Conservation (phyloP, 2,329 filamentous ascomycete genomes). For the Colletotrichum sp. region DNA sequence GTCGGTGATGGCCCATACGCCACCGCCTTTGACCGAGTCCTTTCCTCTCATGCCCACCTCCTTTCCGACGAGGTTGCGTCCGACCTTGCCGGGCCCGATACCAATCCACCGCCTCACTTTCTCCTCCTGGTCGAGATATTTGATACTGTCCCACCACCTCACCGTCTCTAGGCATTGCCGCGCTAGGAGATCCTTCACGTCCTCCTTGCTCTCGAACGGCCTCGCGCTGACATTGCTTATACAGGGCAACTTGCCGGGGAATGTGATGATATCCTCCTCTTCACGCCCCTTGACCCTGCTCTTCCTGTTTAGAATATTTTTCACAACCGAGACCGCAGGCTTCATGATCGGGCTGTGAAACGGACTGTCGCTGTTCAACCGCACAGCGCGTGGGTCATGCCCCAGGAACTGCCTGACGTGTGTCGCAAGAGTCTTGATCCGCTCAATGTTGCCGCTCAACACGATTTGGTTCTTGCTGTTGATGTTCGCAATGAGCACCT, state of each 20-base stretch:
- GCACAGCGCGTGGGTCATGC: conserved; percentile 87
- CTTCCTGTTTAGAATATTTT: conserved; percentile 65
- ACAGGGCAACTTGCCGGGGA: conserved; percentile 77
- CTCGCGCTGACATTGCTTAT: conserved; percentile 85
- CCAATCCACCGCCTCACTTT: conserved; percentile 87
- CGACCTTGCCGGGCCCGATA: conserved; percentile 92
- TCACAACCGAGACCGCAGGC: conserved; percentile 80
- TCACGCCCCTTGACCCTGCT: conserved; percentile 59
- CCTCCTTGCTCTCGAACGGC: conserved; percentile 74
- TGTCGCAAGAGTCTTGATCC: conserved; percentile 80
- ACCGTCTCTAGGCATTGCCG: conserved; percentile 91
- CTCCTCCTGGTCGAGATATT: conserved; percentile 83
- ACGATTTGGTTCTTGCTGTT: conserved; percentile 98
- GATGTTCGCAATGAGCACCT: conserved; percentile 91
- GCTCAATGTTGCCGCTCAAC: conserved; percentile 82
- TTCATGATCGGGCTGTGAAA: conserved; percentile 94
- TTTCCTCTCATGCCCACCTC: conserved; percentile 87
- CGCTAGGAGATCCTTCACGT: conserved; percentile 80
- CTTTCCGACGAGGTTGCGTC: conserved; percentile 90
- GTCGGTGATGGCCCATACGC: conserved; percentile 90
- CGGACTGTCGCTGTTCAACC: conserved; percentile 84
- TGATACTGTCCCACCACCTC: conserved; percentile 92
- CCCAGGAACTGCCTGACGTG: conserved; percentile 90
- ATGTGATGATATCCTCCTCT: conserved; percentile 71
- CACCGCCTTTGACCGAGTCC: conserved; percentile 83